Evolutionary conservation across 768 basidiomycete genomes (phyloP), one percentile per base, ranked within the genome.

Genomic region (Macrocybe gigantea): DNA sequence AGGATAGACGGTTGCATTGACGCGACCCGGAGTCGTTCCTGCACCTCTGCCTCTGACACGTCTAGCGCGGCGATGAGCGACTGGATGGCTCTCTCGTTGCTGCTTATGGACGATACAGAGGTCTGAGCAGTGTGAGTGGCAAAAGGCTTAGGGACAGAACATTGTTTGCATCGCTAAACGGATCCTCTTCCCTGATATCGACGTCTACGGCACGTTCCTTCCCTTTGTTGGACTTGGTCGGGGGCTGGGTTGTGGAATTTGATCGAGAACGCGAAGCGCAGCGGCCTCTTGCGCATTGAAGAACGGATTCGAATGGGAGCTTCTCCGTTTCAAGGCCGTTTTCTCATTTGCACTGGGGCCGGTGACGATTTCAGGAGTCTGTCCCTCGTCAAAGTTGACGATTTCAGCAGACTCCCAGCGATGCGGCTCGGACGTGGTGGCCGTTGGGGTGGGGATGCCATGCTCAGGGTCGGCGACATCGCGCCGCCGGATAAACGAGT

Each of bases 401-500:
- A 85, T 79, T 56, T 85, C 80, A 3, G 83, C 83, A 6, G 80
- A 81, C 61, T 88, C 79, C 85, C 85, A 87, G 41, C 61, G 72
- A 64, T 88, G 85, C 2, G 66, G 60, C 11, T 71, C 64, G 1
- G 77, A 73, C 3, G 64, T 56, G 29, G 70, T 79, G 9, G 81
- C 76, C 6, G 69, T 68, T 40, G 85, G 85, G 5, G 85, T 87
- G 52, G 75, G 77, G 57, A 79, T 80, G 79, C 82, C 58, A 74
- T 71, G 43, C 67, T 71, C 22, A 67, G 49, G 35, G 69, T 66
- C 7, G 82, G 75, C 3, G 79, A 75, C 68, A 79, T 73, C 13
- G 77, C 65, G 33, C 73, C 74, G 41, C 57, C 53, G 5, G 60
- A 57, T 8, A 66, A 49, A 34, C 67, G 64, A 15, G 66, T 68